Conservation (phyloP, 2,329 filamentous ascomycete species). For the Hypoxylon sp. region DNA sequence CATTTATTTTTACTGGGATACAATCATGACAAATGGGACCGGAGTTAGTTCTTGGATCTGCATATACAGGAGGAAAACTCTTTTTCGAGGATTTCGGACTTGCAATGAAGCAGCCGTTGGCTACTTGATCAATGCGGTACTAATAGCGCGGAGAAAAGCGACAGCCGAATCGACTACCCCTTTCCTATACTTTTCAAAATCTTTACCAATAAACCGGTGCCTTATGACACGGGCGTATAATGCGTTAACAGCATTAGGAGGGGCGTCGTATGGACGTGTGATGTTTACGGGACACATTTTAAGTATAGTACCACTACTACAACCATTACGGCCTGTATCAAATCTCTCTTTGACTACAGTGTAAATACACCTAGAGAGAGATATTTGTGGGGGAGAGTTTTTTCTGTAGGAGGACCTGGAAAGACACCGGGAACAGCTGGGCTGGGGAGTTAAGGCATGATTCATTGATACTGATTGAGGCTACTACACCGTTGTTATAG, state of each 20-base stretch:
- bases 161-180: slow-evolving; percentile 19
- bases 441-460: slow-evolving; percentile 42
- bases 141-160: slow-evolving; percentile 13
- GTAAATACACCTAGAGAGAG: slow-evolving; percentile 37
- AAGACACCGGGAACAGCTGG: slow-evolving; percentile 45
- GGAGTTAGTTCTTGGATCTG: slow-evolving; percentile 53
- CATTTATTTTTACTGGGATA: slow-evolving; percentile 50
- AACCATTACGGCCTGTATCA: slow-evolving; percentile 43
- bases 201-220: slow-evolving; percentile 33
- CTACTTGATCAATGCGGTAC: slow-evolving; percentile 22
- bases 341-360: slow-evolving; percentile 31
- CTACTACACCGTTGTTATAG: slow-evolving; percentile 32
- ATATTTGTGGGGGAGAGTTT: slow-evolving; percentile 16
- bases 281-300: slow-evolving; percentile 29
- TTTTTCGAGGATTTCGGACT: slow-evolving; percentile 44
- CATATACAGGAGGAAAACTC: slow-evolving; percentile 47
- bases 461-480: slow-evolving; percentile 7
- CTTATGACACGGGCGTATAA: slow-evolving; percentile 39
- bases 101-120: slow-evolving; percentile 38
- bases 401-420: slow-evolving; percentile 13
- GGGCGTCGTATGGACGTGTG: slow-evolving; percentile 45
- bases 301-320: slow-evolving; percentile 1
- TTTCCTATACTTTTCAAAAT: slow-evolving; percentile 34
- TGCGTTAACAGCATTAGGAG: slow-evolving; percentile 46
- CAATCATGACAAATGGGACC: slow-evolving; percentile 52